These are phyloP conservation scores for Botryosphaeria dothidea DNA, from an alignment of 2,329 filamentous ascomycete species.

Conservation along the genomic window DNA sequence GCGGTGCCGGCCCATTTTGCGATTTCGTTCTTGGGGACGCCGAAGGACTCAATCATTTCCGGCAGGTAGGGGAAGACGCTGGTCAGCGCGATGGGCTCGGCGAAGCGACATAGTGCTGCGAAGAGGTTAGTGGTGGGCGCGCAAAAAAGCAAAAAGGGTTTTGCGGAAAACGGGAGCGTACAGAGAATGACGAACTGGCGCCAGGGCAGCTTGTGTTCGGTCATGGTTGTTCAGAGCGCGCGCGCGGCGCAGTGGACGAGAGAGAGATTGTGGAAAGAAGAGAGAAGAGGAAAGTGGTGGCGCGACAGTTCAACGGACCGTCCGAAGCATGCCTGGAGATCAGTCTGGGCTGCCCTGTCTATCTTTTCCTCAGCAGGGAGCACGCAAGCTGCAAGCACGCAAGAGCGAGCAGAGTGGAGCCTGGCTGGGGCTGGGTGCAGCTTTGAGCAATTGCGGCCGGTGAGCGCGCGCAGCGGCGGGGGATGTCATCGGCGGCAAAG, in stretches of 20 bases:
- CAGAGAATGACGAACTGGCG: constrained; percentile 43
- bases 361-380: background rate
- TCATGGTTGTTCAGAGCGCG: constrained; percentile 27
- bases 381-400: constrained; percentile 6
- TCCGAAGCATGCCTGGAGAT: constrained; percentile 5
- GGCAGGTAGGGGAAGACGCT: constrained; percentile 93
- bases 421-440: background rate
- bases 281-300: background rate
- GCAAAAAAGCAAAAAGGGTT: background rate
- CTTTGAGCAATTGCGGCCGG: background rate
- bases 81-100: constrained; percentile 89
- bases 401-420: constrained; percentile 6
- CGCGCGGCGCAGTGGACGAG: background rate
- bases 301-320: background rate
- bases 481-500: background rate
- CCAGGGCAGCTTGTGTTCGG: constrained; percentile 39
- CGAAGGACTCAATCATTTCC: constrained; percentile 49
- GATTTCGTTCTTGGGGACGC: constrained; percentile 41
- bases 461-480: background rate
- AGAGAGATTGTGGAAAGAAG: too few relatives aligned
- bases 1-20: constrained; percentile 80
- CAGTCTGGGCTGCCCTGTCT: constrained; percentile 1
- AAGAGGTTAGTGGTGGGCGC: background rate
- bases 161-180: constrained; percentile 18
- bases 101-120: constrained; percentile 84